Base-by-base conservation (phyloP, 148 eudicot species). In the Rhododendron ovatum region DNA sequence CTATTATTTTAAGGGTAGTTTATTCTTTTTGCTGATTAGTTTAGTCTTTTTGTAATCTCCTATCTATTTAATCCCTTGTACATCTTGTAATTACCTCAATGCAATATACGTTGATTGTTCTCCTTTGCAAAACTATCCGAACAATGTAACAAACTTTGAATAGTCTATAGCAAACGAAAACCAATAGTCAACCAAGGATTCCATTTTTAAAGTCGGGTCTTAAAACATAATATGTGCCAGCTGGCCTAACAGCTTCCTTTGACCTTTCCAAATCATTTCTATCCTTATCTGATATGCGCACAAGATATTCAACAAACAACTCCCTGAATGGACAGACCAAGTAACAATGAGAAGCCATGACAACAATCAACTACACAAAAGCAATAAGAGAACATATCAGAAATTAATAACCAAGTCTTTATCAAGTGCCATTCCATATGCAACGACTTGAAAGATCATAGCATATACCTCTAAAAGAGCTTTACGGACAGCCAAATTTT, bases 291-390 rank as follows among this genome's bases (percentile, higher is more conserved):
- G 91, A 81, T 89, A 96, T 86, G 82, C 93, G 95, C 51, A 97
- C 98, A 88, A 97, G 93, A 85, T 92, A 97, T 86, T 97, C 99
- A 86, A 97, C 94, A 89, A 97, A 97, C 83, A 91, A 84, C 91
- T 97, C 99, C 82, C 99, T 98, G 4, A 96, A 90, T 89, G 95
- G 88, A 91, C 98, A 98, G 88, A 93, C 93, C 92, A 97, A 89
- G 92, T 95, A 97, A 88, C 99, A 97, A 89, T 95, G 98, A 26
- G 99, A 97, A 87, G 99, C 99, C 99, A 97, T 97, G 59, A 96
- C 98, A 84, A 95, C 95, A 84, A 94, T 95, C 80, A 96, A 90
- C 99, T 96, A 92, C 86, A 89, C 30, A 81, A 90, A 83, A 76
- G 69, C 48, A 74, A 80, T 51, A 84, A 48, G n/a, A 74, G 30